Evolutionary conservation across 805 yeast species (phyloP).

Genomic region (Zygoascus biomembranicola): DNA sequence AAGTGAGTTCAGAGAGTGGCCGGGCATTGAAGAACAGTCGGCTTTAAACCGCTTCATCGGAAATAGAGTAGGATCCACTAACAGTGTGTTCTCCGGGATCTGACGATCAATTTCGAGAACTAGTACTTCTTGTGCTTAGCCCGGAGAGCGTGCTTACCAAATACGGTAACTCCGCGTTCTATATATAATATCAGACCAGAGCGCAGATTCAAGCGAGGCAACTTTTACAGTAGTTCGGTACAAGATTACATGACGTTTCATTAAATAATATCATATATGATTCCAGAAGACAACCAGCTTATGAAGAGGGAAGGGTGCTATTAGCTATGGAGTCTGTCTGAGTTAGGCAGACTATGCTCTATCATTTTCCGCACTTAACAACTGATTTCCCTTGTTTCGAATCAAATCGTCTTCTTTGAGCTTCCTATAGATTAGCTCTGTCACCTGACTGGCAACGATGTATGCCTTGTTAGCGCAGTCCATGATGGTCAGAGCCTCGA

Average conservation of each 20-base stretch:
- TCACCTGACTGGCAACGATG: conserved; percentile 50
- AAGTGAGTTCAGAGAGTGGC: too few relatives aligned
- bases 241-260: not conserved
- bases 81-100: too few relatives aligned
- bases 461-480: conserved; percentile 63
- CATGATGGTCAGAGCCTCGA: conserved; percentile 62
- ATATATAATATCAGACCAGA: too few relatives aligned
- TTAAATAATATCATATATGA: not conserved
- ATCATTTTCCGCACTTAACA: conserved; percentile 25
- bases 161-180: not conserved
- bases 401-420: conserved; percentile 46
- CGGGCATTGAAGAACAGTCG: too few relatives aligned
- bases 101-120: too few relatives aligned
- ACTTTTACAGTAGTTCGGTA: too few relatives aligned
- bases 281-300: not conserved
- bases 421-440: conserved; percentile 51
- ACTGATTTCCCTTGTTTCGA: conserved; percentile 36
- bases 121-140: too few relatives aligned
- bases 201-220: too few relatives aligned
- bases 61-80: too few relatives aligned
- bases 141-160: not conserved
- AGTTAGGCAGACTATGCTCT: conserved; percentile 5
- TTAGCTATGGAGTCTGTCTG: too few relatives aligned
- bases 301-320: too few relatives aligned
- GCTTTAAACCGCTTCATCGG: too few relatives aligned